A percentile compares a stretch with the other conserved stretches of the same genome.
These are phyloP conservation scores for Corinectria fuckeliana DNA, from an alignment of 2,329 filamentous ascomycete genomes.

Conservation along the genomic window DNA sequence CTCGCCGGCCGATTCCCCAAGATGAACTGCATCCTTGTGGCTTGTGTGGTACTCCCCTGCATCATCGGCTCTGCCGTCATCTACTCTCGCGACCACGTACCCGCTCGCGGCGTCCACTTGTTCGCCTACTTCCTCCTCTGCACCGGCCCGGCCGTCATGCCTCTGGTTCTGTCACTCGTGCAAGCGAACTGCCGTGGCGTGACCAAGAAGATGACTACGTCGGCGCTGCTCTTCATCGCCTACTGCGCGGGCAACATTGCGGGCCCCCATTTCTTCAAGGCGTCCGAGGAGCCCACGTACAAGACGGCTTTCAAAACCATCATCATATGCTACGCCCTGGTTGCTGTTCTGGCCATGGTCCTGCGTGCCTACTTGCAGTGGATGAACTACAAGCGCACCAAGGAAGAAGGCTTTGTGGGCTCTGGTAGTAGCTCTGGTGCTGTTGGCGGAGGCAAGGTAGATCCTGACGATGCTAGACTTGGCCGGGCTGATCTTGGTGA, in stretches of 20 bases:
- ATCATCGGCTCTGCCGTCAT: slow-evolving; percentile 62
- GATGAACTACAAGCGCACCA: slow-evolving; percentile 50
- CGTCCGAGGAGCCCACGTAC: slow-evolving; percentile 57
- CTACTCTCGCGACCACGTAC: slow-evolving; percentile 51
- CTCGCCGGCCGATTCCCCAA: slow-evolving; percentile 59
- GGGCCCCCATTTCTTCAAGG: slow-evolving; percentile 61
- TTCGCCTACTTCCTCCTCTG: slow-evolving; percentile 65
- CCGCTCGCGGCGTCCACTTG: slow-evolving; percentile 52
- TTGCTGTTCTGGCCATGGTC: slow-evolving; percentile 50
- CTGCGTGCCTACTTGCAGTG: slow-evolving; percentile 56
- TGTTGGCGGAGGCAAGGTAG: slow-evolving; percentile 37
- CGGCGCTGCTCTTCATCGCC: slow-evolving; percentile 59
- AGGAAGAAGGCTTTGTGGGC: slow-evolving; percentile 52
- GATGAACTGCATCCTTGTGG: slow-evolving; percentile 58
- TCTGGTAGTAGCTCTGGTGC: slow-evolving; percentile 44
- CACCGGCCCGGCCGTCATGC: slow-evolving; percentile 59
- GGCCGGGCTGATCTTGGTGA: not conserved
- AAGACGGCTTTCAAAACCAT: slow-evolving; percentile 61
- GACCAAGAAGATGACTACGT: slow-evolving; percentile 67
- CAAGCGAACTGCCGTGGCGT: slow-evolving; percentile 63
- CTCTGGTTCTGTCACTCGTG: slow-evolving; percentile 60
- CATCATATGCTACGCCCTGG: slow-evolving; percentile 61
- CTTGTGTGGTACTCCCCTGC: slow-evolving; percentile 56
- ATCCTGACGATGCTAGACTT: slow-evolving; percentile 2
- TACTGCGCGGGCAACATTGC: slow-evolving; percentile 64